These are phyloP conservation scores for Aspergillus texensis DNA, from an alignment of 2,329 filamentous ascomycete species.

Conservation along the genomic window DNA sequence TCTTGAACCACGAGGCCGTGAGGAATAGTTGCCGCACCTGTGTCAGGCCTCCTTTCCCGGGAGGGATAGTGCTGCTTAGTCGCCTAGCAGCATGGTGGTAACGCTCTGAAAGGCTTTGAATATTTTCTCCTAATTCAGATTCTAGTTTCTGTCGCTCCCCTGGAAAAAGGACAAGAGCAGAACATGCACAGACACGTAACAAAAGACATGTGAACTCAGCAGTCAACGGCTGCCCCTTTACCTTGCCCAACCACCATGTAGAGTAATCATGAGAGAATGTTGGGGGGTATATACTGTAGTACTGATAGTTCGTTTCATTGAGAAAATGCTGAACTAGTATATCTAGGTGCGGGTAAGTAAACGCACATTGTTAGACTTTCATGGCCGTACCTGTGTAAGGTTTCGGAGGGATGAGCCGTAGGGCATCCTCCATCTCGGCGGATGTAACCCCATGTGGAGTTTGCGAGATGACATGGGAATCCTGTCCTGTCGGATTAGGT, in stretches of 20 bases:
- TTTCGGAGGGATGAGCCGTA: slow-evolving; percentile 39
- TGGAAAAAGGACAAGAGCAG: slow-evolving; percentile 46
- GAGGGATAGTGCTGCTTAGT: slow-evolving; percentile 46
- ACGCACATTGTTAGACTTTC: not conserved
- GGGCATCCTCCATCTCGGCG: slow-evolving; percentile 36
- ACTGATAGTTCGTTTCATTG: slow-evolving; percentile 49
- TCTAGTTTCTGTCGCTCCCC: slow-evolving; percentile 46
- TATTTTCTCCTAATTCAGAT: slow-evolving; percentile 46
- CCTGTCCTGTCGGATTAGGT: slow-evolving; percentile 6
- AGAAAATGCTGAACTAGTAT: slow-evolving; percentile 52
- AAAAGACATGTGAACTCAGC: slow-evolving; percentile 53
- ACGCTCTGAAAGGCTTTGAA: slow-evolving; percentile 42
- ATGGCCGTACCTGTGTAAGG: slow-evolving; percentile 38
- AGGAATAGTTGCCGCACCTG: slow-evolving; percentile 56
- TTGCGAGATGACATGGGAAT: not conserved
- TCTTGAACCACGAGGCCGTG: slow-evolving; percentile 51
- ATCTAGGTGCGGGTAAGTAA: slow-evolving; percentile 33
- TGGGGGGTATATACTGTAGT: slow-evolving; percentile 51
- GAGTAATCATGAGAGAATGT: slow-evolving; percentile 50
- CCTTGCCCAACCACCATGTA: slow-evolving; percentile 49
- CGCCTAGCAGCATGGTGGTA: slow-evolving; percentile 48
- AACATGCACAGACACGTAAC: slow-evolving; percentile 50
- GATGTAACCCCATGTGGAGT: slow-evolving; percentile 17
- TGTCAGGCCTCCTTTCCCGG: slow-evolving; percentile 47
- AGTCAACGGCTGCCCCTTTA: slow-evolving; percentile 36